Conservation (phyloP, 2,329 filamentous ascomycete species). For the Xylaria polymorpha region DNA sequence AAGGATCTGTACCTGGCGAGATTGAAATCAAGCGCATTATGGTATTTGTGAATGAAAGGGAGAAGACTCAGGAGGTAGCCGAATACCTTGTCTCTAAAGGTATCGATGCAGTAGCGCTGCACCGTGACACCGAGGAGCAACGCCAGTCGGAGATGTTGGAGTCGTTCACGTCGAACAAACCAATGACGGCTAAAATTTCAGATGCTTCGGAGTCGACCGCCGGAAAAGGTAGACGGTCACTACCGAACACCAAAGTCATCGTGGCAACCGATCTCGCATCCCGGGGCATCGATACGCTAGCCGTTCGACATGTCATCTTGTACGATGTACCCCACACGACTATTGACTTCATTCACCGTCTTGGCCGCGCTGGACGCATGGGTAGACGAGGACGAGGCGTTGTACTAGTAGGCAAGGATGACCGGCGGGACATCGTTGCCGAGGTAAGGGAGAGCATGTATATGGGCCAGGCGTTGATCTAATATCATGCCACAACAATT, state of each 20-base stretch:
- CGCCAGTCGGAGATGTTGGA: slow-evolving; percentile 81
- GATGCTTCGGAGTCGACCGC: slow-evolving; percentile 38
- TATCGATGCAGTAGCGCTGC: slow-evolving; percentile 86
- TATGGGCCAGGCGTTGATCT: slow-evolving; percentile 81
- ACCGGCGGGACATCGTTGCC: slow-evolving; percentile 87
- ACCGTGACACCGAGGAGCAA: slow-evolving; percentile 83
- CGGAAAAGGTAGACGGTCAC: slow-evolving; percentile 58
- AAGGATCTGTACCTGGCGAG: slow-evolving; percentile 64
- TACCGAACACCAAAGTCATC: slow-evolving; percentile 87
- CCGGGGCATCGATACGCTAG: slow-evolving; percentile 91
- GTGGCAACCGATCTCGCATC: slow-evolving; percentile 95
- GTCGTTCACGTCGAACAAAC: slow-evolving; percentile 72
- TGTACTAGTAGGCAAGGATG: slow-evolving; percentile 88
- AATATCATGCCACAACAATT: slow-evolving; percentile 40
- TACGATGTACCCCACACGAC: slow-evolving; percentile 98
- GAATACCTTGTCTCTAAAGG: slow-evolving; percentile 84
- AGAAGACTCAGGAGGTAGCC: slow-evolving; percentile 84
- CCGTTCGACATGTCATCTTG: slow-evolving; percentile 89
- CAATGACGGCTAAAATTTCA: slow-evolving; percentile 48
- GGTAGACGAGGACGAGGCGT: slow-evolving; percentile 88
- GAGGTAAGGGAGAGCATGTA: slow-evolving; percentile 94
- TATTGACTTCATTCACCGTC: slow-evolving; percentile 97
- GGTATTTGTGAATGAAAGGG: slow-evolving; percentile 96
- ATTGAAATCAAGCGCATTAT: slow-evolving; percentile 85
- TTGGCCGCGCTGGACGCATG: slow-evolving; percentile 93